Evolutionary conservation across 2,329 filamentous ascomycete genomes (phyloP), one percentile per base, ranked within the genome.

Genomic region (Talaromyces rugulosus): DNA sequence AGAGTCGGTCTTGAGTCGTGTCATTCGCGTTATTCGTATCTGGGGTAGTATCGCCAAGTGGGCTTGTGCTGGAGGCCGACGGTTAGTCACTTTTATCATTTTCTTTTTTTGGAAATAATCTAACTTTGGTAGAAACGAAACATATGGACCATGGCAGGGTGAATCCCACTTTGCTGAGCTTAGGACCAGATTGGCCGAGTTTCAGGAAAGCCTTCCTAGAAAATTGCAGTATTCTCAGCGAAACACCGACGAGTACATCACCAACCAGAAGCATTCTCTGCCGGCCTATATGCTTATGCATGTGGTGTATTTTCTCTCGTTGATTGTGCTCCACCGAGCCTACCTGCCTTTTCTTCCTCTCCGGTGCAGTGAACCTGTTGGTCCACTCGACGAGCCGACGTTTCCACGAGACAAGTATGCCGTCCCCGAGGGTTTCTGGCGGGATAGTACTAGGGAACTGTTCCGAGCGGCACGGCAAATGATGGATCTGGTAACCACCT

Each of bases 281-380:
- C 80, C 82, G 9, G 78, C 82, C 1, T 86, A 85, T 65, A 80
- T 80, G 3, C 75, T 85, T 31, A 81, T 86, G 71, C 84, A 86
- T 65, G 77, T 81, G 9, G 75, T 84, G 9, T 81, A 82, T 63
- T 79, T 82, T 40, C 74, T 85, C 7, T 85, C 81, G 44, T 79
- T 81, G 40, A 82, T 85, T 55, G 78, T 83, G 58, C 76, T 86
- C 5, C 82, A 85, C 65, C 78, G 84, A 60, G 80, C 84, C 60
- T 85, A 84, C 64, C 72, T 86, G 14, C 82, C 83, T 0, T 85
- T 84, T 67, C 71, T 84, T 5, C 82, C 83, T 1, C 72, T 84
- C 52, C 76, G 77, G 18, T 79, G 78, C 65, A 68, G 72, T 27
- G 80, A 80, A 66, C 83, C 83, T 2, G 69, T 78, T 52, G 84